Base-by-base conservation (phyloP, 495 filamentous ascomycete species). In the Neurospora pannonica region DNA sequence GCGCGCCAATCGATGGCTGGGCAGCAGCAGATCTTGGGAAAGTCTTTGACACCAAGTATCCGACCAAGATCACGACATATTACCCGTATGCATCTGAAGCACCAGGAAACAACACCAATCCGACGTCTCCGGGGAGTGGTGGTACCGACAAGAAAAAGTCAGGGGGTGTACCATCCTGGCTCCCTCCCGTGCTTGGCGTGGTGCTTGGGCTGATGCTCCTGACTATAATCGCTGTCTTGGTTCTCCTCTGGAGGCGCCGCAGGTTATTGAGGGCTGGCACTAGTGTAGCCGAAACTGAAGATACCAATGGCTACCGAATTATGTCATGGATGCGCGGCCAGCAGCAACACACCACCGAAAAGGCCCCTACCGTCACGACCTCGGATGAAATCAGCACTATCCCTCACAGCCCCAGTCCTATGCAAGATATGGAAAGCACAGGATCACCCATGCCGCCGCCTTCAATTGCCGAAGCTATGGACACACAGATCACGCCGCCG, bases 151-250 rank as follows among this genome's bases (percentile, higher is more conserved):
- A 28, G 21, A 73, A 73, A 19, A 71, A 75, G 5, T 77, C 79
- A 39, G 76, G 80, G n/a, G 84, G 88, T 5, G 83, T 89, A 13
- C 90, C 91, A 5, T 79, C 78, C 0, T 93, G 89, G 83, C 83
- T 92, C 2, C 87, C 85, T 0, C 89, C 90, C 2, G 87, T 93
- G 3, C 84, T 94, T 21, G 92, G 90, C 5, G 89, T 91, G 5
- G 85, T 93, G 1, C 81, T 91, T 2, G 91, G 91, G 10, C 82
- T 93, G 2, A 78, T 92, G 39, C 83, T 90, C 71, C 73, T 93
- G 24, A 86, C 86, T 24, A 86, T 86, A 28, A 77, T 88, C 6
- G 82, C 84, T 31, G 85, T 88, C 5, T 80, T 81, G 19, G 84
- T 89, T 70, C 79, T 92, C 4, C 83, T 91, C 15, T 91, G 85